phyloP scores from a whole-genome alignment of 495 filamentous ascomycete species.

The Penicillium ochrochloron region DNA sequence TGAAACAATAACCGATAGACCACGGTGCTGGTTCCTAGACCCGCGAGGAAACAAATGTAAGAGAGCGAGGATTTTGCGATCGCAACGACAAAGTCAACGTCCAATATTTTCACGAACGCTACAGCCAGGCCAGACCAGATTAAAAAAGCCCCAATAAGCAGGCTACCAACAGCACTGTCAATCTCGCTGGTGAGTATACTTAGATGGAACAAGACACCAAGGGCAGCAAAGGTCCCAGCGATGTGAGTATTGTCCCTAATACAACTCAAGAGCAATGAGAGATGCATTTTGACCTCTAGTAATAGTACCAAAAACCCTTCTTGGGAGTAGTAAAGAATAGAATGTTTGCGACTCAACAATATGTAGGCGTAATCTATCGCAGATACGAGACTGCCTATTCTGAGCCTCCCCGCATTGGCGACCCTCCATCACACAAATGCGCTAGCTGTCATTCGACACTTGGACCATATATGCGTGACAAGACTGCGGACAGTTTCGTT shows the following conservation, averaged over 20 bases:
- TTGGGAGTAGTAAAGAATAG: background rate
- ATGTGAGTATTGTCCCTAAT: background rate
- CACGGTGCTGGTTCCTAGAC: conserved; percentile 40
- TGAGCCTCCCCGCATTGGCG: conserved; percentile 1
- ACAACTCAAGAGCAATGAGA: background rate
- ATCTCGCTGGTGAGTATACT: conserved; percentile 12
- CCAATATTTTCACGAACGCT: background rate
- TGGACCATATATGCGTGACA: background rate
- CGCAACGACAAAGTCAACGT: background rate
- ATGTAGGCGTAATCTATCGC: background rate
- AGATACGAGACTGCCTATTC: background rate
- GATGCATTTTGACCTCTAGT: background rate
- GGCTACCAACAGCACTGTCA: conserved; percentile 5
- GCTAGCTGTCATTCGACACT: background rate
- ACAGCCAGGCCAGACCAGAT: conserved; percentile 1
- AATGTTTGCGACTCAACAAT: background rate
- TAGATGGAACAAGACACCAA: conserved; percentile 11
- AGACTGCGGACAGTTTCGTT: background rate
- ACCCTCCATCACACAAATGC: background rate
- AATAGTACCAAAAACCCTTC: background rate
- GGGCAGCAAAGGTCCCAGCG: background rate
- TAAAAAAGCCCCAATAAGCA: background rate
- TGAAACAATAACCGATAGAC: conserved; percentile 53
- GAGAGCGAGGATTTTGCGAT: conserved; percentile 9
- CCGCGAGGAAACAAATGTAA: conserved; percentile 9